phyloP scores from a whole-genome alignment of 495 filamentous ascomycete genomes.

The Tuber melanosporum region DNA sequence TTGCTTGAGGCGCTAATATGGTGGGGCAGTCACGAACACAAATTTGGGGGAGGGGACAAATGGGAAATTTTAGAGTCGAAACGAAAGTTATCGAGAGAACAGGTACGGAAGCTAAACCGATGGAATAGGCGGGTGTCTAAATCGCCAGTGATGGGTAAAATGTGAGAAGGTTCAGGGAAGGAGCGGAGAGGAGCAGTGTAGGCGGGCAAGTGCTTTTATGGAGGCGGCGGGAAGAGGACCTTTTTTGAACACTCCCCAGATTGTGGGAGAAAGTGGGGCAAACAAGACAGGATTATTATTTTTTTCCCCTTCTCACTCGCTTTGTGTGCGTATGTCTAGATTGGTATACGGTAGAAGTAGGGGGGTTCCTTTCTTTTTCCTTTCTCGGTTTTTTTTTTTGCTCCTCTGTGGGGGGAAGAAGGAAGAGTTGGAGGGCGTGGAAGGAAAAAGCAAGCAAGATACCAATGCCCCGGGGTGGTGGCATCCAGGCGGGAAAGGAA shows the following conservation, averaged over 20 bases:
- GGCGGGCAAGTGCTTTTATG: constrained; percentile 4
- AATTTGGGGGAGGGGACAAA: not conserved
- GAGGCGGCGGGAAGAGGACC: constrained; percentile 5
- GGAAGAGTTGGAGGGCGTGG: not conserved
- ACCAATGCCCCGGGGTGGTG: not conserved
- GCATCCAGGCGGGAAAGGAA: not conserved
- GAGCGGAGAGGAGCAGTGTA: constrained; percentile 8
- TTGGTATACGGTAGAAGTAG: not conserved
- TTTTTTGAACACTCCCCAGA: constrained; percentile 28
- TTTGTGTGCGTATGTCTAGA: not conserved
- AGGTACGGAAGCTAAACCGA: constrained; percentile 13
- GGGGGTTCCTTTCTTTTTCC: not conserved
- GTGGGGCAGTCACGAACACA: not conserved
- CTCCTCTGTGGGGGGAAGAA: not conserved
- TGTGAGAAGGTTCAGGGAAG: constrained; percentile 15
- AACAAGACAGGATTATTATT: constrained; percentile 21
- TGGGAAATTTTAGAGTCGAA: not conserved
- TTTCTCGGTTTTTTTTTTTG: not conserved
- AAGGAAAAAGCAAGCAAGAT: not conserved
- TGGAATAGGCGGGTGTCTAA: constrained; percentile 7
- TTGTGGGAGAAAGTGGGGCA: constrained; percentile 24
- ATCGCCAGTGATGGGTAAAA: constrained; percentile 7
- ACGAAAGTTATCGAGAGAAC: not conserved
- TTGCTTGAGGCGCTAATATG: constrained; percentile 7
- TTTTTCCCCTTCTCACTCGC: constrained; percentile 1